Base-by-base conservation (phyloP, 257 asterid genomes). In the Solanum arcanum region DNA sequence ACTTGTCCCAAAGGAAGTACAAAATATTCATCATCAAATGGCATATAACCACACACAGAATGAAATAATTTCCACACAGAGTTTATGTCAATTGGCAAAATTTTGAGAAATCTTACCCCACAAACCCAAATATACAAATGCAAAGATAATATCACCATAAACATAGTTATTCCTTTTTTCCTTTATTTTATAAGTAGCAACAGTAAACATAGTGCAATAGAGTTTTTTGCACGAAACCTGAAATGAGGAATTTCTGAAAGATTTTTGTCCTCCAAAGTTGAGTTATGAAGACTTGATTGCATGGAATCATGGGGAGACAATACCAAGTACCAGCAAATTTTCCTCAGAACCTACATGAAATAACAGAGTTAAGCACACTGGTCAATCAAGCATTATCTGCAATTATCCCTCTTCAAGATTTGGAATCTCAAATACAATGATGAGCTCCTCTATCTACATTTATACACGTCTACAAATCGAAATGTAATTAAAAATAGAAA, bases 211-310 rank as follows among this genome's bases (percentile, higher is more conserved):
- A 70, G n/a, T 42, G 73, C 74, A 86, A 64, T 21, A 78, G 66
- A 46, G 27, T 16, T 80, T 49, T 47, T 80, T 13, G 37, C 68
- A 80, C 9, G 59, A 89, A 84, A 94, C 99, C 91, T 95, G 88
- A 97, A 95, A 86, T 97, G 95, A 88, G 99, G 95, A 89, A 97
- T 94, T 91, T 97, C 99, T 31, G 96, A 94, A 82, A 97, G 96
- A 86, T 97, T 97, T 91, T 94, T 97, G 87, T 97, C 98, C 94
- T 95, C 99, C 90, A 95, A 88, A 84, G 99, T 97, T 70, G 98
- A 90, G 89, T 95, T 94, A 69, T 94, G 98, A 89, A 97, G 99
- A 93, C 98, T 97, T 62, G 99, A 94, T 89, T 95, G 99, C 99
- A 95, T 94, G 37, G 99, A 93, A 90, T 94, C 99, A 86, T 95